These are phyloP conservation scores for Corylus avellana DNA, from an alignment of 306 rosid genomes.

Conservation along the genomic window DNA sequence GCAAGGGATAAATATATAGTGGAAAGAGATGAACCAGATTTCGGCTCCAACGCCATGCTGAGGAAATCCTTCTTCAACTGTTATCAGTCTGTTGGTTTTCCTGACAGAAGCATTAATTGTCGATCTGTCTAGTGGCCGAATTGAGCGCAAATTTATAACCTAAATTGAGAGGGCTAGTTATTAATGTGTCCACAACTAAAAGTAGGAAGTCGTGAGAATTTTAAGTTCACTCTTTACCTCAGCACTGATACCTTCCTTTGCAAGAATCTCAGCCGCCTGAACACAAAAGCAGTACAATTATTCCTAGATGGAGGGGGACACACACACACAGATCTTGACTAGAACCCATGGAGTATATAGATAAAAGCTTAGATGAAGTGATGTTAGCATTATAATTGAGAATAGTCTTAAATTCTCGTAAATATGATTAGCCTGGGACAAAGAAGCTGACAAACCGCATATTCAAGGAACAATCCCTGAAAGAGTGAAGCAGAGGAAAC, in stretches of 20 bases:
- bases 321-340: neutral
- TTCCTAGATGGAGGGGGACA: slow-evolving; percentile 7
- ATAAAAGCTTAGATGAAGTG: neutral
- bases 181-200: slow-evolving; percentile 20
- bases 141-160: slow-evolving; percentile 91
- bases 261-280: slow-evolving; percentile 92
- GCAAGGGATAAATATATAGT: slow-evolving; percentile 10
- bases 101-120: slow-evolving; percentile 90
- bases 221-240: slow-evolving; percentile 58
- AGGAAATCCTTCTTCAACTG: slow-evolving; percentile 99
- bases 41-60: slow-evolving; percentile 99
- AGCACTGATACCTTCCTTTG: slow-evolving; percentile 91
- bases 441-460: neutral
- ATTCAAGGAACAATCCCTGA: neutral
- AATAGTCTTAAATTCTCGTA: neutral
- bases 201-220: neutral
- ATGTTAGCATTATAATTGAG: neutral
- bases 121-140: slow-evolving; percentile 91
- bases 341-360: neutral
- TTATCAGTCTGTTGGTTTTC: slow-evolving; percentile 89
- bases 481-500: neutral
- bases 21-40: slow-evolving; percentile 69
- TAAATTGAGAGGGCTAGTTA: slow-evolving; percentile 25
- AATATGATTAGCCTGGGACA: neutral
- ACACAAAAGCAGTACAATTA: slow-evolving; percentile 36